A percentile compares a stretch with the other conserved stretches of the same genome.
Conservation (phyloP, 1,284 basidiomycete species). For the Termitomyces sp. region DNA sequence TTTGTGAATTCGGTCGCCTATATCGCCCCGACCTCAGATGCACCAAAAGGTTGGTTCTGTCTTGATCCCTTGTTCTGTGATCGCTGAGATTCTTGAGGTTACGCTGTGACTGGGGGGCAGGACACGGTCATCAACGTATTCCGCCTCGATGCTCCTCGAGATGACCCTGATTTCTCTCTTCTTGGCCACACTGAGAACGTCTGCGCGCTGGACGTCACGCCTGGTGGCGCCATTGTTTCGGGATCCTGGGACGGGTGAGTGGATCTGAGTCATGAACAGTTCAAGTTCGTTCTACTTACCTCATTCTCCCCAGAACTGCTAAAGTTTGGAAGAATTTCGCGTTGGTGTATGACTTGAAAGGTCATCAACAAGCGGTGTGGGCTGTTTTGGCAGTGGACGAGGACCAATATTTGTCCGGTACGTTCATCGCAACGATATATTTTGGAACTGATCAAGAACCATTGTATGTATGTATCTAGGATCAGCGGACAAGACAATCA, state of each 20-base stretch:
- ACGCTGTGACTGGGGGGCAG: constrained; percentile 79
- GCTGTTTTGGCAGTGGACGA: constrained; percentile 82
- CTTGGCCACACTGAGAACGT: constrained; percentile 90
- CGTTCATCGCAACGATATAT: constrained; percentile 5
- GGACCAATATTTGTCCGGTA: constrained; percentile 80
- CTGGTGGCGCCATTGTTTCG: constrained; percentile 77
- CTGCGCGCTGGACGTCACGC: constrained; percentile 75
- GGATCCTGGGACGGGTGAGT: constrained; percentile 95
- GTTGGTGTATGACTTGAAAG: constrained; percentile 72
- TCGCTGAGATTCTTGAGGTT: constrained; percentile 50
- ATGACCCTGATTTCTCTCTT: constrained; percentile 75
- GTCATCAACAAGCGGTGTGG: constrained; percentile 93
- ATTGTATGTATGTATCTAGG: constrained; percentile 44
- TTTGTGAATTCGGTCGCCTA: constrained; percentile 83
- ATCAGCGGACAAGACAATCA: constrained; percentile 94
- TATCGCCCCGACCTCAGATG: constrained; percentile 61
- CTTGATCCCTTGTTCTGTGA: constrained; percentile 12
- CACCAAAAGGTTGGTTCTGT: constrained; percentile 56
- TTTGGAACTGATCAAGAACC: constrained; percentile 1
- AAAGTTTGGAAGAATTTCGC: constrained; percentile 89
- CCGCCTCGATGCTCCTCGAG: constrained; percentile 50
- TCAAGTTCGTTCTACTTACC: neutral
- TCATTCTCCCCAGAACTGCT: constrained; percentile 64
- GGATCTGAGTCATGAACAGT: neutral
- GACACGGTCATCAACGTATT: constrained; percentile 83